Percentiles rank a stretch among this genome's conserved stretches.
Conservation (phyloP, 2,329 filamentous ascomycete genomes). For the Fusarium algeriense region DNA sequence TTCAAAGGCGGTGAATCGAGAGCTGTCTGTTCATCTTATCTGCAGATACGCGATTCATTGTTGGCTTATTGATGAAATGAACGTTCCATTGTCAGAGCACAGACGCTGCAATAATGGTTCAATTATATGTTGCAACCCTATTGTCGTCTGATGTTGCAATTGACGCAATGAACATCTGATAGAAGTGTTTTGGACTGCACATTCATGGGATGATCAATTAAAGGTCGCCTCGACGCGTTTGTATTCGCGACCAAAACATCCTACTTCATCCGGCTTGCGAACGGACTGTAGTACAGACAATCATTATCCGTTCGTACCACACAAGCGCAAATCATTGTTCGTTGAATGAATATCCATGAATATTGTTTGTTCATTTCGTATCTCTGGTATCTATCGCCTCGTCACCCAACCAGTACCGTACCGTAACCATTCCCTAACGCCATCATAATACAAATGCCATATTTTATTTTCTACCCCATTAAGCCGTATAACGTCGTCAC, state of each 20-base stretch:
- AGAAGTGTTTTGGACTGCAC: not conserved
- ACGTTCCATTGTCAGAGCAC: constrained; percentile 11
- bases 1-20: constrained; percentile 29
- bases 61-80: constrained; percentile 9
- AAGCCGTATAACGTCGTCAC: not conserved
- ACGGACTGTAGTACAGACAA: not conserved
- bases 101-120: not conserved
- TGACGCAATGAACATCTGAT: not conserved
- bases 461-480: not conserved
- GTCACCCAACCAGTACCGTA: constrained; percentile 15
- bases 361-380: constrained; percentile 18
- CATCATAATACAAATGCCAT: constrained; percentile 23
- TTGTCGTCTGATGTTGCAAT: not conserved
- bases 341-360: not conserved
- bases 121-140: not conserved
- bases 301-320: not conserved
- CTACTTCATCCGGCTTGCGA: not conserved
- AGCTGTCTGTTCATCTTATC: constrained; percentile 7
- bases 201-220: not conserved
- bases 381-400: constrained; percentile 28
- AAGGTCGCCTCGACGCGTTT: not conserved
- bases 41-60: constrained; percentile 17
- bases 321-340: not conserved
- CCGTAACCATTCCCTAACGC: constrained; percentile 35
- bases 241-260: not conserved